phyloP scores from a whole-genome alignment of 2,329 filamentous ascomycete genomes.

The Metarhizium sp. region DNA sequence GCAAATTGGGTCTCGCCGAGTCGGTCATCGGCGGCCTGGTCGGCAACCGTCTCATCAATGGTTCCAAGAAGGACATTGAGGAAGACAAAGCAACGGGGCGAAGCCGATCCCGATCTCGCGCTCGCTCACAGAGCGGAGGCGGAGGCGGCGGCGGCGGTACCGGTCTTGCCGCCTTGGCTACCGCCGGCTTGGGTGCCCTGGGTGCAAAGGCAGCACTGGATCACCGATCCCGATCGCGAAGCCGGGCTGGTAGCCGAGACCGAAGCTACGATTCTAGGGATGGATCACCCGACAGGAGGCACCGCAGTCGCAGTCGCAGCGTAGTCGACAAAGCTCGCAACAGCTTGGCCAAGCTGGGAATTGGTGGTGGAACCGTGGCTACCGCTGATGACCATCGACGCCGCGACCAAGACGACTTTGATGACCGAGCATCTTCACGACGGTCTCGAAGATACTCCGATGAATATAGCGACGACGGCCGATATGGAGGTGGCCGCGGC shows the following conservation, averaged over 20 bases:
- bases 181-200: slow-evolving; percentile 50
- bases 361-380: slow-evolving; percentile 38
- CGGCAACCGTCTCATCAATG: slow-evolving; percentile 78
- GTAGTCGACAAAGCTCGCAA: slow-evolving; percentile 55
- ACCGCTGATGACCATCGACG: slow-evolving; percentile 27
- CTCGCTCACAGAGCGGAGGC: slow-evolving; percentile 41
- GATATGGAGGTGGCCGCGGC: slow-evolving; percentile 20
- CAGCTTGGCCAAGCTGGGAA: slow-evolving; percentile 50
- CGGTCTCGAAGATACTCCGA: slow-evolving; percentile 32
- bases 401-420: slow-evolving; percentile 36
- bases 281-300: slow-evolving; percentile 33
- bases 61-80: slow-evolving; percentile 57
- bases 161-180: slow-evolving; percentile 54
- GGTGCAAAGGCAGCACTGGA: slow-evolving; percentile 51
- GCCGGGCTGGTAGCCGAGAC: slow-evolving; percentile 39
- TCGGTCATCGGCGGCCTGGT: slow-evolving; percentile 83
- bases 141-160: slow-evolving; percentile 33
- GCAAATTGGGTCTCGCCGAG: slow-evolving; percentile 77
- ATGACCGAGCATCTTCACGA: slow-evolving; percentile 28
- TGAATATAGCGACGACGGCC: slow-evolving; percentile 37
- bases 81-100: slow-evolving; percentile 50
- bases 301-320: slow-evolving; percentile 44
- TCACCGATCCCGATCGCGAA: slow-evolving; percentile 40
- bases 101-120: slow-evolving; percentile 60
- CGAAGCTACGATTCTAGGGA: slow-evolving; percentile 34